phyloP scores from a whole-genome alignment of 164 flowering plant species.

The Stephania japonica region DNA sequence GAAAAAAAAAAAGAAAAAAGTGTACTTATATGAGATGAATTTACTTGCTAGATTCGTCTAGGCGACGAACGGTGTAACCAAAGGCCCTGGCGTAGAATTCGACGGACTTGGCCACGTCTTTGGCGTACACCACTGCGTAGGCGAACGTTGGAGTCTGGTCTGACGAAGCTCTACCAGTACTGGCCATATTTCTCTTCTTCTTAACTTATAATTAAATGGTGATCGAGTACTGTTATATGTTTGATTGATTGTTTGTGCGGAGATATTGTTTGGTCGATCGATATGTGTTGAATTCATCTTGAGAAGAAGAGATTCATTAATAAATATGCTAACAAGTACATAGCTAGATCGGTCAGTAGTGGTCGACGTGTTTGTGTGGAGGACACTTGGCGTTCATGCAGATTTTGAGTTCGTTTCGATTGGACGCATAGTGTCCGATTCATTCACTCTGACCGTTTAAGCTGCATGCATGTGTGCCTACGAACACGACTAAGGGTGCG shows the following conservation, averaged over 20 bases:
- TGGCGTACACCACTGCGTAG: conserved; percentile 74
- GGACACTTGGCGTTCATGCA: neutral
- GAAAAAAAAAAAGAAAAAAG: neutral
- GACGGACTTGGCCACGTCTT: conserved; percentile 72
- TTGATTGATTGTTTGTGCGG: no score
- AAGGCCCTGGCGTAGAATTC: conserved; percentile 76
- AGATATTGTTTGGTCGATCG: no score
- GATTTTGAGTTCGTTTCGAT: neutral
- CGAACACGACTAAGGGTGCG: neutral
- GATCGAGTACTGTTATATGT: no score
- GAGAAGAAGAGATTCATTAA: neutral
- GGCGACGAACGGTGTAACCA: conserved; percentile 62
- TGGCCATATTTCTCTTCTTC: neutral
- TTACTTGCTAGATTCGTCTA: conserved; percentile 66
- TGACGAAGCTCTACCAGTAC: no score
- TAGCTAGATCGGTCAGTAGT: neutral
- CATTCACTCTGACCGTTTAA: neutral
- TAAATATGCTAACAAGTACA: neutral
- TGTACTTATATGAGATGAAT: neutral
- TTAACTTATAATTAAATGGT: neutral
- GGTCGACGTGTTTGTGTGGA: neutral
- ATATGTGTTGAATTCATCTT: no score
- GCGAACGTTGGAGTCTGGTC: conserved; percentile 47
- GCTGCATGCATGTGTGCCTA: neutral
- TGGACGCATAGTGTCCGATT: neutral